A percentile compares a stretch with the other conserved stretches of the same genome.
These are phyloP conservation scores for Thielaviopsis populi DNA, from an alignment of 2,329 filamentous ascomycete species.

Conservation along the genomic window DNA sequence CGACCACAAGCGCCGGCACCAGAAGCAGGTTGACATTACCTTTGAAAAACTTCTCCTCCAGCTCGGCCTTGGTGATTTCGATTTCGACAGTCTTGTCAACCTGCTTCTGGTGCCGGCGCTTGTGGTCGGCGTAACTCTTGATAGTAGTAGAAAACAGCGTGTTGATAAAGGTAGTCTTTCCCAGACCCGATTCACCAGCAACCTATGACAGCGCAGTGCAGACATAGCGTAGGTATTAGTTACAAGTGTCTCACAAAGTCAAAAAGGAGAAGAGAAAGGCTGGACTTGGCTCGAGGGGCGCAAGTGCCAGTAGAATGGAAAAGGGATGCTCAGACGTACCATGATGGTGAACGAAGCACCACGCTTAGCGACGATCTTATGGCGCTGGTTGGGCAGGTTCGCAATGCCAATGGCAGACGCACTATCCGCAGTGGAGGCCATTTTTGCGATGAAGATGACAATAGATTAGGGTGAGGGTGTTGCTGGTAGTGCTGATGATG, in stretches of 20 bases:
- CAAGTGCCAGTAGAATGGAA: not conserved
- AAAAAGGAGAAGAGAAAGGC: not conserved
- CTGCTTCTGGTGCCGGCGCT: constrained; percentile 97
- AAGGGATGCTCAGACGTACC: constrained; percentile 40
- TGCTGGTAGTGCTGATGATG: not conserved
- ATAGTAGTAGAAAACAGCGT: constrained; percentile 99
- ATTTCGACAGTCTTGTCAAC: constrained; percentile 99
- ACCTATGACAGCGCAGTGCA: constrained; percentile 41
- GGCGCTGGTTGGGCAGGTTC: constrained; percentile 58
- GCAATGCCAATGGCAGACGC: constrained; percentile 58
- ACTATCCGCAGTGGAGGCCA: constrained; percentile 45
- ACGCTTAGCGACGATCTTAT: constrained; percentile 65
- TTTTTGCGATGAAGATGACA: constrained; percentile 25
- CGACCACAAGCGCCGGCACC: no score
- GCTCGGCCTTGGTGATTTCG: constrained; percentile 98
- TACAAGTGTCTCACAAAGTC: not conserved
- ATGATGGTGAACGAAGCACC: constrained; percentile 99
- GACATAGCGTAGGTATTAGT: constrained; percentile 3
- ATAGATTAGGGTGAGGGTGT: not conserved
- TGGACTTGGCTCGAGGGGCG: not conserved
- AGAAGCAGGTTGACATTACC: no score
- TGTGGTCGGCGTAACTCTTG: constrained; percentile 99
- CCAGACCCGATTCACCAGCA: constrained; percentile 92
- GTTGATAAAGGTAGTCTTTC: constrained; percentile 99
- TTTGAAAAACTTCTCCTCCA: constrained; percentile 99